A percentile compares a stretch with the other conserved stretches of the same genome.
phyloP scores from a whole-genome alignment of 345 rosid species.

The Pugionium dolabratum region DNA sequence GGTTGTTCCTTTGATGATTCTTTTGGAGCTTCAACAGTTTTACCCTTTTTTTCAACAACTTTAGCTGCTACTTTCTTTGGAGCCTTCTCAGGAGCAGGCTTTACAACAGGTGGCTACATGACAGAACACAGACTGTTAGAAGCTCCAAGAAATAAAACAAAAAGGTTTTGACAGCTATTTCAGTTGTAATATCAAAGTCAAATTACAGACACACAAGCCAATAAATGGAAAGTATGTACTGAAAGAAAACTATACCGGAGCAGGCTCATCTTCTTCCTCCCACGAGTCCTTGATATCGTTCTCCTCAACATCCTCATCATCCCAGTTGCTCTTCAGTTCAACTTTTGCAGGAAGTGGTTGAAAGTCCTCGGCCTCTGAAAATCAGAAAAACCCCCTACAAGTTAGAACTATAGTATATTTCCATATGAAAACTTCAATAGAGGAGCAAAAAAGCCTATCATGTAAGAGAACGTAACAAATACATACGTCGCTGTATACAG shows the following conservation, averaged over 20 bases:
- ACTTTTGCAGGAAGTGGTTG: slow-evolving; percentile 55
- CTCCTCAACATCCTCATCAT: slow-evolving; percentile 90
- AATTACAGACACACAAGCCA: not conserved
- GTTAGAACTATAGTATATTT: slow-evolving; percentile 17
- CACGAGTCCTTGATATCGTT: slow-evolving; percentile 88
- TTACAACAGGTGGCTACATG: slow-evolving; percentile 45
- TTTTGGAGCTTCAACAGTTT: slow-evolving; percentile 44
- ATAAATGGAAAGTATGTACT: not conserved
- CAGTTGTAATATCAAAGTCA: slow-evolving; percentile 2
- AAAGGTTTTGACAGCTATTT: too few species aligned
- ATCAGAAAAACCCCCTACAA: not conserved
- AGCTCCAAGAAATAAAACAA: too few species aligned
- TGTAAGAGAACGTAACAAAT: not conserved
- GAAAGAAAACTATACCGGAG: slow-evolving; percentile 49
- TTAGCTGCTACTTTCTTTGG: slow-evolving; percentile 54
- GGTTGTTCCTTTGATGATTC: slow-evolving; percentile 43
- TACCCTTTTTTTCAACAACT: slow-evolving; percentile 53
- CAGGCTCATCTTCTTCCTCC: slow-evolving; percentile 93
- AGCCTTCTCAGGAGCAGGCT: slow-evolving; percentile 51
- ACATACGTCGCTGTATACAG: not conserved
- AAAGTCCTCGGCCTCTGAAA: slow-evolving; percentile 64
- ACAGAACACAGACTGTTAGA: too few species aligned
- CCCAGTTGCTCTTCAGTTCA: slow-evolving; percentile 63
- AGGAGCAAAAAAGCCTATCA: not conserved
- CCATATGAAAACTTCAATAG: not conserved